Conservation (phyloP, 1,284 basidiomycete genomes). For the Kwoniella shivajii region DNA sequence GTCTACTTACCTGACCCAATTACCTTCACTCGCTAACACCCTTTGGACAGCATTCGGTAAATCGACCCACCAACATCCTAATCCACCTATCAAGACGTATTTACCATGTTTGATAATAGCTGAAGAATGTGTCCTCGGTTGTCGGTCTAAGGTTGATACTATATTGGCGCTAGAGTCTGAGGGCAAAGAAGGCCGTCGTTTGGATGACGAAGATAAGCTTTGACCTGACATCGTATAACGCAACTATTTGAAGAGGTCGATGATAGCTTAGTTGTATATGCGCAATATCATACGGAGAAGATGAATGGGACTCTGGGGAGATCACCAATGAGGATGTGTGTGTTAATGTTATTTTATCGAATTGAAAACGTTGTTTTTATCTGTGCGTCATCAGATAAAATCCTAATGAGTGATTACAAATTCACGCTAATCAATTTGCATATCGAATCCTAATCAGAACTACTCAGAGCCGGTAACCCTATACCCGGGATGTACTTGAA, state of each 20-base stretch:
- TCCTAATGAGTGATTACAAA: too few relatives aligned
- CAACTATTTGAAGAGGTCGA: neutral
- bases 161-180: constrained; percentile 23
- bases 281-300: too few relatives aligned
- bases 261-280: too few relatives aligned
- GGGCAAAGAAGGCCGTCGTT: constrained; percentile 29
- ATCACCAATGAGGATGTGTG: too few relatives aligned
- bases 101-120: constrained; percentile 49
- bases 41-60: constrained; percentile 21
- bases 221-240: neutral
- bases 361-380: too few relatives aligned
- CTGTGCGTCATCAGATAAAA: too few relatives aligned
- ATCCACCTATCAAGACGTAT: constrained; percentile 43
- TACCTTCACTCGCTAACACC: constrained; percentile 21
- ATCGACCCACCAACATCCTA: constrained; percentile 47
- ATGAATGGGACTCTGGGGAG: too few relatives aligned
- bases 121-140: neutral
- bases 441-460: too few relatives aligned
- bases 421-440: too few relatives aligned
- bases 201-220: constrained; percentile 4
- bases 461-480: too few relatives aligned
- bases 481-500: too few relatives aligned
- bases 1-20: constrained; percentile 33
- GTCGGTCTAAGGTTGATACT: constrained; percentile 19
- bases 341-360: too few relatives aligned